Evolutionary conservation across 805 yeast species (phyloP).

Genomic region (Starmerella potacharoeniae): DNA sequence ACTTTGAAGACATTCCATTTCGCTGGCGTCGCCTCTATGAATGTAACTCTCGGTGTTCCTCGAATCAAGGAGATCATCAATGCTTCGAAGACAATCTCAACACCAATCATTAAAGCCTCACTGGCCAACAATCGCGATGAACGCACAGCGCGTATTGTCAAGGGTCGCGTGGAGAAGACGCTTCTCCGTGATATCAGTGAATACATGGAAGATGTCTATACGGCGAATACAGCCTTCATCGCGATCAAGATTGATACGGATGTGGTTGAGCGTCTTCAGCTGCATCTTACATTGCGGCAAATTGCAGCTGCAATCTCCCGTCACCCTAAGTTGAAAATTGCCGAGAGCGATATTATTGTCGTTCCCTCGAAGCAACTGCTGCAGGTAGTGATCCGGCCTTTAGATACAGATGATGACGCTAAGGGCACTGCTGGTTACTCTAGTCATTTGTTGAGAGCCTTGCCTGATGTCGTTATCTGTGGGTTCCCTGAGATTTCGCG

Average conservation of each 20-base stretch:
- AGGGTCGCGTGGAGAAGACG: slow-evolving; percentile 94
- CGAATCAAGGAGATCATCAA: slow-evolving; percentile 98
- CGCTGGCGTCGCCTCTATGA: slow-evolving; percentile 99
- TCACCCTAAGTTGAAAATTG: slow-evolving; percentile 84
- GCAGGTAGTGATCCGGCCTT: slow-evolving; percentile 20
- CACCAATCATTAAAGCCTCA: slow-evolving; percentile 92
- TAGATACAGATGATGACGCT: slow-evolving; percentile 17
- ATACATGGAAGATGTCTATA: slow-evolving; percentile 89
- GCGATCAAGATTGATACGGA: slow-evolving; percentile 70
- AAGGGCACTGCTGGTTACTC: slow-evolving; percentile 8
- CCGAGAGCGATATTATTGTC: slow-evolving; percentile 57
- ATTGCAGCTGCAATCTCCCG: slow-evolving; percentile 68
- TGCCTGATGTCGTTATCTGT: slow-evolving; percentile 82
- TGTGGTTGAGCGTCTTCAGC: slow-evolving; percentile 79
- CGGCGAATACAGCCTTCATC: slow-evolving; percentile 62
- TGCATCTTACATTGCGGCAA: slow-evolving; percentile 77
- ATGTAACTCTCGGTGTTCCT: slow-evolving; percentile 97
- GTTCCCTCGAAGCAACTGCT: slow-evolving; percentile 50
- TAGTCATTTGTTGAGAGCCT: slow-evolving; percentile 58
- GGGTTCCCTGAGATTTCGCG: slow-evolving; percentile 86
- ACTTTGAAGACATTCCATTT: slow-evolving; percentile 93
- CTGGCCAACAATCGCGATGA: slow-evolving; percentile 89
- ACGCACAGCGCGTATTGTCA: slow-evolving; percentile 96
- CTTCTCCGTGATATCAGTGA: slow-evolving; percentile 72
- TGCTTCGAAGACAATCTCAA: slow-evolving; percentile 88